These are phyloP conservation scores for Zizania latifolia DNA, from an alignment of 176 grass and related monocot species.

Conservation along the genomic window DNA sequence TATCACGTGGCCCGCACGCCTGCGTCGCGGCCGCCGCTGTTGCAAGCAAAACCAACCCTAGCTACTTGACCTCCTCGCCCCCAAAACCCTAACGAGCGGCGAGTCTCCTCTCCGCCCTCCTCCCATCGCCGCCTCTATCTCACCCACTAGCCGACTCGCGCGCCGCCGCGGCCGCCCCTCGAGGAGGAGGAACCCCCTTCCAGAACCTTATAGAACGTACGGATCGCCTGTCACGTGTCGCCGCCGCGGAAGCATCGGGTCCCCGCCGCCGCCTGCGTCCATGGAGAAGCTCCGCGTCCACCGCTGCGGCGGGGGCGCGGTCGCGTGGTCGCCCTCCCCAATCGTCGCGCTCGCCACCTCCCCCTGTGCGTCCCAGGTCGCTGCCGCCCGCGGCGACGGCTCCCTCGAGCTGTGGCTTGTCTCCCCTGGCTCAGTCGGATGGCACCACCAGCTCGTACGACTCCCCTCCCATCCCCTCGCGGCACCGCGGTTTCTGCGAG, in stretches of 20 bases:
- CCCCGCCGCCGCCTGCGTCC: not conserved
- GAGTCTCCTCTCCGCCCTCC: not conserved
- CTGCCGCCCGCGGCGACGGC: constrained; percentile 65
- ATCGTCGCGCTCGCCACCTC: constrained; percentile 64
- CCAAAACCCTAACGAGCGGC: constrained; percentile 52
- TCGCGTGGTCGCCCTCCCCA: constrained; percentile 72
- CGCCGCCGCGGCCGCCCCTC: constrained; percentile 18
- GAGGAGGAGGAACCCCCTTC: not conserved
- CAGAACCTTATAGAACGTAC: constrained; percentile 16
- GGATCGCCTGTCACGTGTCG: not conserved
- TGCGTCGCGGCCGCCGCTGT: too few species aligned
- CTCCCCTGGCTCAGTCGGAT: constrained; percentile 88
- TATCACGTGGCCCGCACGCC: constrained; percentile 26
- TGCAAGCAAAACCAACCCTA: constrained; percentile 4
- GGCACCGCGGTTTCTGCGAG: not conserved
- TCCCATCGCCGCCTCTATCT: not conserved
- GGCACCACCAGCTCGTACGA: constrained; percentile 96
- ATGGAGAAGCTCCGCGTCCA: constrained; percentile 87
- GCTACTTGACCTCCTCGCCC: constrained; percentile 15
- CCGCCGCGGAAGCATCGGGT: not conserved
- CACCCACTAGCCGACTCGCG: not conserved
- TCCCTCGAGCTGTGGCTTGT: constrained; percentile 96
- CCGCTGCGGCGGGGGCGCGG: constrained; percentile 37
- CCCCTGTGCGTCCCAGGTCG: constrained; percentile 69
- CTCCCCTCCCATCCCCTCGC: not conserved